Base-by-base conservation (phyloP, 2,329 filamentous ascomycete genomes). In the Drechslera avenae region DNA sequence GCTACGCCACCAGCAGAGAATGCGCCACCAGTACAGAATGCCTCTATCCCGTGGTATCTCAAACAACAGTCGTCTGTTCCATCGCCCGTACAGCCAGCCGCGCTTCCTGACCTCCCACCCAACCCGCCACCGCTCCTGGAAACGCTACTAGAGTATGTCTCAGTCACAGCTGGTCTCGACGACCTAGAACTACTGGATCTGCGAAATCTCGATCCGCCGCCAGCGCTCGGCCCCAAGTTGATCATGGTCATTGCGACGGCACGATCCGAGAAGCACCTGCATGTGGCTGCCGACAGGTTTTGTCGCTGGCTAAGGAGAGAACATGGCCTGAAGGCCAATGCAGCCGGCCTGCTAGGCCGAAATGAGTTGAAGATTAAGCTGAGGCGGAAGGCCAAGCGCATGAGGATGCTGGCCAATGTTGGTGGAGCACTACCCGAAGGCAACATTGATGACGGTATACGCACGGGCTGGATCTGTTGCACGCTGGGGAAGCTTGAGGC, bases 381-480 rank as follows among this genome's bases (percentile, higher is more conserved):
- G 56, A 81, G 88, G 30, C 82, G 94, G 34, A 88, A 92, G 71
- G 86, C 89, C 6, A 90, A 90, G 71, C 87, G 88, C 62, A 89
- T 91, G 26, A 91, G 90, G 72, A 78, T 97, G 54, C 78, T 96
- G 60, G 91, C 89, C 12, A 88, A 83, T 52, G 83, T 85, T 0
- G 85, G 86, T n/a, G 80, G 66, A 3, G 50, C 60, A 1, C 54
- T 64, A 14, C 79, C 84, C 5, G 83, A 84, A 9, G 81, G 81
- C 12, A 82, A 82, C 39, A 77, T 82, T 1, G 92, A 96, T 62
- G 90, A 97, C 67, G 93, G 92, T 2, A 89, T 96, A 44, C 87
- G 88, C 10, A 97, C 93, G 1, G 92, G 91, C 8, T 99, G 94
- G 94, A 88, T 99, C 16, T 99, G 94, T 73, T 89, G 97, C 54